Percentiles rank a stretch among this genome's conserved stretches.
Conservation (phyloP, 1,139 yeast species). For the Lodderomyces oxycetoniae region DNA sequence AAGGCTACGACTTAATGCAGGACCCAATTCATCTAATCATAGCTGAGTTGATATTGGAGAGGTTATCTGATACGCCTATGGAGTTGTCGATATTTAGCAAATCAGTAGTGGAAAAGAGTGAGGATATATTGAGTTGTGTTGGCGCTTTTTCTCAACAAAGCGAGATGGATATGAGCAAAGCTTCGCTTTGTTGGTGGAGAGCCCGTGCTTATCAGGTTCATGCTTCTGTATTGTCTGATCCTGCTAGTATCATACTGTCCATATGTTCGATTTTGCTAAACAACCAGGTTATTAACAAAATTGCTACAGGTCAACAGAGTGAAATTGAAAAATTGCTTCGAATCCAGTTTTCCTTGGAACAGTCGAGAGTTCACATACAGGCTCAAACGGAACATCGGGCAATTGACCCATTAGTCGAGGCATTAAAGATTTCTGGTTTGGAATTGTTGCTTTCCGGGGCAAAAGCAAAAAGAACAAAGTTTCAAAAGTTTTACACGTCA, state of each 20-base stretch:
- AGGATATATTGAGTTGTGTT: neutral
- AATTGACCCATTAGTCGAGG: constrained; percentile 48
- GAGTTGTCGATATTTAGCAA: constrained; percentile 23
- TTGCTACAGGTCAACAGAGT: constrained; percentile 16
- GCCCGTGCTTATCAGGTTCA: constrained; percentile 62
- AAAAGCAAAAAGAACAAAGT: constrained; percentile 82
- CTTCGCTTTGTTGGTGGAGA: constrained; percentile 69
- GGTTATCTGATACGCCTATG: constrained; percentile 29
- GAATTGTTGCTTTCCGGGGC: constrained; percentile 77
- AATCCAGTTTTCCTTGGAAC: constrained; percentile 56
- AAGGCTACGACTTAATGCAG: constrained; percentile 55
- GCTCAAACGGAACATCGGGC: constrained; percentile 58
- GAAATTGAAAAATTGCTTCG: constrained; percentile 27
- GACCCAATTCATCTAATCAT: constrained; percentile 51
- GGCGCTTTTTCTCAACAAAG: neutral
- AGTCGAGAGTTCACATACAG: constrained; percentile 57
- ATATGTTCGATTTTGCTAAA: constrained; percentile 37
- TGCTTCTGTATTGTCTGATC: constrained; percentile 55
- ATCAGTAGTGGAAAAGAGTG: neutral
- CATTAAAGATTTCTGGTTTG: constrained; percentile 54
- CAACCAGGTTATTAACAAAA: constrained; percentile 27
- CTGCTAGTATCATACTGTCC: constrained; percentile 43
- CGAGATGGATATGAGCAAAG: constrained; percentile 23
- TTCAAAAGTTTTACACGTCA: constrained; percentile 65
- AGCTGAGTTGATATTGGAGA: constrained; percentile 49